phyloP scores from a whole-genome alignment of 139 green algal genomes.

The Raphidocelis subcapitata region DNA sequence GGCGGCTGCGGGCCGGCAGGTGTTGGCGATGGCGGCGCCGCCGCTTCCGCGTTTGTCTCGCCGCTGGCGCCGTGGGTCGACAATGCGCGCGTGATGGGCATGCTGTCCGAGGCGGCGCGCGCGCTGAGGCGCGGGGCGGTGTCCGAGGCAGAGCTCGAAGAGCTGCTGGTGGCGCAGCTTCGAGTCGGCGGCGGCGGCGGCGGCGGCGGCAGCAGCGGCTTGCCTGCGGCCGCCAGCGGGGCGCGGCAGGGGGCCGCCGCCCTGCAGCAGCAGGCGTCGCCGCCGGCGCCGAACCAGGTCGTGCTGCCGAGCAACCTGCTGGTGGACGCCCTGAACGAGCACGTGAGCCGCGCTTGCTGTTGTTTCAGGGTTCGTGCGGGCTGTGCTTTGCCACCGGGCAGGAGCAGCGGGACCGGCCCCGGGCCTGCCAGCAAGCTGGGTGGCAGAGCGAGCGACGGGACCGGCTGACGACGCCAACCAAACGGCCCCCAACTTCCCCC shows the following conservation, averaged over 20 bases:
- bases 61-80: constrained; percentile 2
- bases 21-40: not conserved
- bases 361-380: not conserved
- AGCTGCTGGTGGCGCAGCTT: constrained; percentile 36
- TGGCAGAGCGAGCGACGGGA: too few species aligned
- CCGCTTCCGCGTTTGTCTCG: not conserved
- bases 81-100: constrained; percentile 51
- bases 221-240: not conserved
- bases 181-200: not conserved
- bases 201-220: not conserved
- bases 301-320: constrained; percentile 60
- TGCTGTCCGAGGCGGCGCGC: constrained; percentile 56
- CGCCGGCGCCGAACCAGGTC: not conserved
- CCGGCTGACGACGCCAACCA: not conserved
- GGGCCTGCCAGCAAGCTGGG: not conserved
- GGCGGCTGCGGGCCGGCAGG: not conserved
- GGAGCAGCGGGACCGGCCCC: not conserved
- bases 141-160: constrained; percentile 57
- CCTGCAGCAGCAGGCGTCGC: not conserved
- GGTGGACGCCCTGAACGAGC: constrained; percentile 71
- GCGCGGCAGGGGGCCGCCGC: too few species aligned
- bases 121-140: constrained; percentile 58
- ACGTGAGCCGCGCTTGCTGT: constrained; percentile 35
- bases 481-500: not conserved
- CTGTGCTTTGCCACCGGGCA: not conserved